Base-by-base conservation (phyloP, 306 rosid species). In the Geum urbanum region DNA sequence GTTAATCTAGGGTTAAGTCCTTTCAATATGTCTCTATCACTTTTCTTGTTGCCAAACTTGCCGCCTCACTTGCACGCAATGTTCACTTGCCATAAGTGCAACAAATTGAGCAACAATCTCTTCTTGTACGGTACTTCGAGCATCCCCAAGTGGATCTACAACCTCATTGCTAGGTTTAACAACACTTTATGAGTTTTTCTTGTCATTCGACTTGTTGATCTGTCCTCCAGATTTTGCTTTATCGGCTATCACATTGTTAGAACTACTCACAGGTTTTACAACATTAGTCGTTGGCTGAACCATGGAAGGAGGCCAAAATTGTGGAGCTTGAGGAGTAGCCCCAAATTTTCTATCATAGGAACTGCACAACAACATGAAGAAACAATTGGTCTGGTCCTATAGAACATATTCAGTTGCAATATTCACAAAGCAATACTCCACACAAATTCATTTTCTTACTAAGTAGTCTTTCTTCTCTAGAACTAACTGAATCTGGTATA, bases 331-430 rank as follows among this genome's bases (percentile, higher is more conserved):
- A 0, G 99, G 99, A 51, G 84, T 95, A 5, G 84, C 96, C 24
- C 99, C 37, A 94, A 72, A 76, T 89, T 91, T 62, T 94, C 97
- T 24, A 94, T 87, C 97, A 91, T 88, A 41, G 99, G 99, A 89
- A 94, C 97, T 94, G 92, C 72, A 85, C 39, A 56, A 74, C 9
- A 47, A 32, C 20, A 58, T 58, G 27, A 58, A 10, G 4, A 46
- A 24, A 76, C 68, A 18, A 19, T 14, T n/a, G n/a, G n/a, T n/a
- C n/a, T 0, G 6, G 11, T 61, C 4, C 18, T 22, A 40, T n/a
- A 19, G 37, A 52, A 15, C 32, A 52, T 15, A 50, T 16, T 18
- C 27, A 0, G 47, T 15, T 16, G 27, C 7, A 8, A 4, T 15
- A 43, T 14, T 18, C 16, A 22, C 56, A 27, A 41, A 47, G 12